A percentile compares a stretch with the other conserved stretches of the same genome.
These are phyloP conservation scores for Sugiyamaella smithiae DNA, from an alignment of 805 yeast species.

Conservation along the genomic window DNA sequence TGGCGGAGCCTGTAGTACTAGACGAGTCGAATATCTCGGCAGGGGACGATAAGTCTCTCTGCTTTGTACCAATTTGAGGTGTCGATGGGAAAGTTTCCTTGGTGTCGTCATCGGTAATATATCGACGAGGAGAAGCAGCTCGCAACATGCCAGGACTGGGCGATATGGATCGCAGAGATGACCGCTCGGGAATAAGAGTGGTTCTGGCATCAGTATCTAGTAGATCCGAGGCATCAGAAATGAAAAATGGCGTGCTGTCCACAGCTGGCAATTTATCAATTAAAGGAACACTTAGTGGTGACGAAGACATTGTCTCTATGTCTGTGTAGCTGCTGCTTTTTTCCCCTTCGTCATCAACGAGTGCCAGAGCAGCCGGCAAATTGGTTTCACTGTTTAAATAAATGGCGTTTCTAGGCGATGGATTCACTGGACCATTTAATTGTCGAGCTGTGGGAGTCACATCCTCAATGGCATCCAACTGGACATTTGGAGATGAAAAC, in stretches of 20 bases:
- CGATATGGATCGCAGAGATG: constrained; percentile 20
- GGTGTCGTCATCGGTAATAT: background rate
- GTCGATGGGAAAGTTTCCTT: background rate
- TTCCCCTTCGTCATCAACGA: constrained; percentile 5
- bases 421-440: background rate
- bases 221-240: background rate
- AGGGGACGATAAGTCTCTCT: background rate
- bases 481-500: background rate
- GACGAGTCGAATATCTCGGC: background rate
- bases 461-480: background rate
- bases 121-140: constrained; percentile 1
- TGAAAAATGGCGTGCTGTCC: background rate
- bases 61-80: background rate
- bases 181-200: constrained; percentile 20
- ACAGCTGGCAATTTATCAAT: background rate
- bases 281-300: background rate
- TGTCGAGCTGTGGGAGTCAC: no score
- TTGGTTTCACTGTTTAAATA: constrained; percentile 15
- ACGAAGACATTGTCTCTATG: constrained; percentile 3
- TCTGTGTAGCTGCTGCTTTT: background rate
- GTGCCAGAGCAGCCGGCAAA: constrained; percentile 6
- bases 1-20: background rate
- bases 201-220: background rate
- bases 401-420: constrained; percentile 18
- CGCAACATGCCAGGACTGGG: constrained; percentile 16